Evolutionary conservation across 768 basidiomycete genomes (phyloP).

Genomic region (Collybiopsis luxurians): DNA sequence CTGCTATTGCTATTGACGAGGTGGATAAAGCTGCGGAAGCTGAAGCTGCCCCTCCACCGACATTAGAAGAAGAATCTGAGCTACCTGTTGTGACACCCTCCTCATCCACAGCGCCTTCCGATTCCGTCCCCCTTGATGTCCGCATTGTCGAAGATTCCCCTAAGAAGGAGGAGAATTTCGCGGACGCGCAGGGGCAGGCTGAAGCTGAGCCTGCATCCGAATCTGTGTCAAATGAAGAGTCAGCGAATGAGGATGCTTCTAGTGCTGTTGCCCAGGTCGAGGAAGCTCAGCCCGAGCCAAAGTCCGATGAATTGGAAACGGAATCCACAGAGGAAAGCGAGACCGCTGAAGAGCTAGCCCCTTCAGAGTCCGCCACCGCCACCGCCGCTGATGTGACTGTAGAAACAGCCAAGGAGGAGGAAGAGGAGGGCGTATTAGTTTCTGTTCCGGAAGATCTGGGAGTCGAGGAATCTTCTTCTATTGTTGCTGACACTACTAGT

Average conservation of each 20-base stretch:
- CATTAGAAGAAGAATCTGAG: not conserved
- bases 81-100: not conserved
- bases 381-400: not conserved
- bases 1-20: too few species aligned
- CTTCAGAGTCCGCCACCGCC: not conserved
- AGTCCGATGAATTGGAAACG: not conserved
- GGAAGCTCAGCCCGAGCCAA: too few species aligned
- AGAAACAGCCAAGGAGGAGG: not conserved
- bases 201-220: not conserved
- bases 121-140: not conserved
- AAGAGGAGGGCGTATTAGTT: not conserved
- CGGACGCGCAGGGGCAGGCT: not conserved
- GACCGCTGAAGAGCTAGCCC: not conserved
- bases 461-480: too few species aligned
- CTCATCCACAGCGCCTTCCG: constrained; percentile 2
- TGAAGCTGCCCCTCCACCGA: not conserved
- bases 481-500: too few species aligned
- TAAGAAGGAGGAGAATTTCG: not conserved
- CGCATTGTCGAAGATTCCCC: not conserved
- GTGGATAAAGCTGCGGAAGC: not conserved
- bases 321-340: not conserved
- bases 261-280: too few species aligned
- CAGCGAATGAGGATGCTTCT: not conserved
- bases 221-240: not conserved
- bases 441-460: not conserved